Conservation (phyloP, 352 stramenopile genomes). For the Blastocystis hominis region DNA sequence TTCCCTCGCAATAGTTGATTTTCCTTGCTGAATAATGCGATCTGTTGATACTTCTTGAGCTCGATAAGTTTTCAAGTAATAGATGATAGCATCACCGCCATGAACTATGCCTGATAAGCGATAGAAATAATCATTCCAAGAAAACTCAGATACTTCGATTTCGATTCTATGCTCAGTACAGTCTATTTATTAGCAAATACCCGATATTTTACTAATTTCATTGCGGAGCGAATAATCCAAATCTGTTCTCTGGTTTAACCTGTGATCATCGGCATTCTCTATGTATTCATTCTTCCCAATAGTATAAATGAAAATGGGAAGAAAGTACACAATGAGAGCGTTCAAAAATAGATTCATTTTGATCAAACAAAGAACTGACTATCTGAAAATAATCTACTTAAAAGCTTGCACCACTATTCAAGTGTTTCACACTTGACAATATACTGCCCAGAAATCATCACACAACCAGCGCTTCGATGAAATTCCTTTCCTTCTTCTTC, state of each 20-base stretch:
- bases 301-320: slow-evolving; percentile 27
- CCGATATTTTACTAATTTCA: neutral
- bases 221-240: neutral
- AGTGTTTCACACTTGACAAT: slow-evolving; percentile 45
- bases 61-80: slow-evolving; percentile 42
- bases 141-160: neutral
- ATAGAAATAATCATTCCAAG: neutral
- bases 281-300: slow-evolving; percentile 51
- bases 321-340: slow-evolving; percentile 7
- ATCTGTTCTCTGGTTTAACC: neutral
- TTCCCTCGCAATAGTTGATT: neutral
- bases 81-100: neutral
- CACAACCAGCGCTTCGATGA: neutral
- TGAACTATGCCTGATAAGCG: neutral
- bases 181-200: slow-evolving; percentile 7
- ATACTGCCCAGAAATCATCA: neutral
- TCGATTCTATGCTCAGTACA: neutral
- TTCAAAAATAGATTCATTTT: slow-evolving; percentile 46
- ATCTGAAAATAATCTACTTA: no score
- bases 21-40: neutral
- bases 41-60: neutral
- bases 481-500: neutral
- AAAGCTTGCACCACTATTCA: neutral
- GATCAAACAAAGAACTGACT: neutral
- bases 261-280: slow-evolving; percentile 14